A percentile compares a stretch with the other conserved stretches of the same genome.
Conservation (phyloP, 2,329 filamentous ascomycete species). For the Paecilomyces dactylethromorphus region DNA sequence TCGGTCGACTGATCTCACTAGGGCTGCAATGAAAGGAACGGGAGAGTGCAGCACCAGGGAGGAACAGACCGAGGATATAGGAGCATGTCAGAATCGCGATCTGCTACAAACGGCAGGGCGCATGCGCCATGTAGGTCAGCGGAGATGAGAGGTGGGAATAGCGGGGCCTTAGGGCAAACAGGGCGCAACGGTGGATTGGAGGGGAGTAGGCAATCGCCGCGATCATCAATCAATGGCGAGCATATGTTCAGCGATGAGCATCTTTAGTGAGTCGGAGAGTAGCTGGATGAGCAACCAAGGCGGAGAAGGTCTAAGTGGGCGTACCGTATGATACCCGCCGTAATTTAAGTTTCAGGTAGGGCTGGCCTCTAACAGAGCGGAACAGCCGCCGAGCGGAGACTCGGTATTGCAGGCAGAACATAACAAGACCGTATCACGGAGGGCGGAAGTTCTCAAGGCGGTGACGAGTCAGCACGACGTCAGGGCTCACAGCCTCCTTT, state of each 20-base stretch:
- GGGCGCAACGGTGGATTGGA: neutral
- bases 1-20: neutral
- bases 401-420: neutral
- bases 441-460: neutral
- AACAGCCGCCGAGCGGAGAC: neutral
- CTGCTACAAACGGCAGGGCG: constrained; percentile 1
- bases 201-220: neutral
- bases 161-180: neutral
- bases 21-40: neutral
- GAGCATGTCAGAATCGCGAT: neutral
- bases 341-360: constrained; percentile 13
- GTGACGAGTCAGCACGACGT: neutral
- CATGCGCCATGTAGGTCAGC: constrained; percentile 4
- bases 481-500: neutral
- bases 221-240: neutral
- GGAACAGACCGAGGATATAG: neutral
- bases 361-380: neutral
- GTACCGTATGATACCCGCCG: constrained; percentile 14
- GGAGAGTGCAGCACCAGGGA: neutral
- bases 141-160: constrained; percentile 1
- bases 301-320: neutral
- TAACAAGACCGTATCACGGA: neutral
- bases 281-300: neutral
- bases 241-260: neutral
- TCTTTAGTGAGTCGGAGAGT: neutral